Base-by-base conservation (phyloP, 306 rosid species). In the Prunus salicina region DNA sequence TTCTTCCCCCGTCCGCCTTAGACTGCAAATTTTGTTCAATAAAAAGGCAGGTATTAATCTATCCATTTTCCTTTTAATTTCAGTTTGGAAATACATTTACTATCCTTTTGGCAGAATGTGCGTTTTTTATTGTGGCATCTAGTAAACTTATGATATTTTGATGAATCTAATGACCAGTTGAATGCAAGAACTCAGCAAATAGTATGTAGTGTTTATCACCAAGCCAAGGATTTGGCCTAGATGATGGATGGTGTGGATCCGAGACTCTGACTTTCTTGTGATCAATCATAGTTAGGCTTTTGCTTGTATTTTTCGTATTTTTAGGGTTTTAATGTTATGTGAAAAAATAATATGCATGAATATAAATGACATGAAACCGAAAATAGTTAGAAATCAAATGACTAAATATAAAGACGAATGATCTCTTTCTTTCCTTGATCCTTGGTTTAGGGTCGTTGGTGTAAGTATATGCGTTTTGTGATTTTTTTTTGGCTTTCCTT, bases 21-120 rank as follows among this genome's bases (percentile, higher is more conserved):
- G 97, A 92, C 82, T 95, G 99, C 99, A 95, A 92, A 80, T 95
- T 95, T 76, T 95, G 99, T 87, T 85, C 99, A 2, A 82, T 95
- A 82, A 95, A 89, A 87, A 88, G 97, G 81, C 92, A 95, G 99
- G 97, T 95, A 77, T 64, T 68, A 18, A 69, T 45, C 61, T 67
- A 34, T 69, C 28, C 41, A 45, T 78, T 62, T 69, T 81, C 67
- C 70, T 56, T 77, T 64, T 64, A 6, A 8, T 25, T 75, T 52
- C 8, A 25, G 13, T 55, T 46, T 16, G 75, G 38, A 22, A 43
- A 45, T 58, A 49, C 71, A 45, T 49, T 64, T 3, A 8, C 13
- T 72, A 20, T 69, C 11, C 12, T 45, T 76, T 10, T 32, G 5
- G 53, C 50, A 27, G 8, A 32, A 22, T 1, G 5, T 10, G 34